phyloP scores from a whole-genome alignment of 148 eudicot genomes.

The Nepenthes gracilis region DNA sequence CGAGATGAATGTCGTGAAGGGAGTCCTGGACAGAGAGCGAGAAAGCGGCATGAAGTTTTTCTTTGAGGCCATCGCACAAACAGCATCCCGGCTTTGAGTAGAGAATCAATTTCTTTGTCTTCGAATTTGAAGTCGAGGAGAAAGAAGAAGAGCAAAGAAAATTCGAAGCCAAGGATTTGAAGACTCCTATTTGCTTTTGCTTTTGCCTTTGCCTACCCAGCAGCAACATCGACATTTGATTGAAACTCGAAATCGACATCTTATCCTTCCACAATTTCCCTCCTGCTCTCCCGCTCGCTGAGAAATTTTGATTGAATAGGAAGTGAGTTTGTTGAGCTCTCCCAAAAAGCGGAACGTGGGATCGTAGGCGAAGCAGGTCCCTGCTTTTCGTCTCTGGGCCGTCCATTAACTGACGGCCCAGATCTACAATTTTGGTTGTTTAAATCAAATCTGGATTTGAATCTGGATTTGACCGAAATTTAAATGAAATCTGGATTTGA shows the following conservation, averaged over 20 bases:
- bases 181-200: neutral
- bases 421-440: too few relatives aligned
- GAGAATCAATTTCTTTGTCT: constrained; percentile 39
- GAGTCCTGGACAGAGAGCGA: constrained; percentile 28
- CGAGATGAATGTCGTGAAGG: constrained; percentile 43
- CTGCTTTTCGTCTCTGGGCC: too few relatives aligned
- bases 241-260: neutral
- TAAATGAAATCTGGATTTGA: too few relatives aligned
- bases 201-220: constrained; percentile 2
- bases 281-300: too few relatives aligned
- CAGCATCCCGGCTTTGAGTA: constrained; percentile 94
- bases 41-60: constrained; percentile 61
- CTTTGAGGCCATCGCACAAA: constrained; percentile 91
- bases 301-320: too few relatives aligned
- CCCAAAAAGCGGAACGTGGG: too few relatives aligned
- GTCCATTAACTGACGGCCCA: too few relatives aligned
- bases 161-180: constrained; percentile 9
- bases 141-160: neutral
- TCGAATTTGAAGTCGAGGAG: constrained; percentile 23
- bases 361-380: too few relatives aligned
- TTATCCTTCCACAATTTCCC: neutral
- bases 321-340: too few relatives aligned
- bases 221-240: neutral
- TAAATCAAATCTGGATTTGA: too few relatives aligned
- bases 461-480: too few relatives aligned